These are phyloP conservation scores for Pseudonitzschia multistriata DNA, from an alignment of 108 stramenopile species.

Conservation along the genomic window DNA sequence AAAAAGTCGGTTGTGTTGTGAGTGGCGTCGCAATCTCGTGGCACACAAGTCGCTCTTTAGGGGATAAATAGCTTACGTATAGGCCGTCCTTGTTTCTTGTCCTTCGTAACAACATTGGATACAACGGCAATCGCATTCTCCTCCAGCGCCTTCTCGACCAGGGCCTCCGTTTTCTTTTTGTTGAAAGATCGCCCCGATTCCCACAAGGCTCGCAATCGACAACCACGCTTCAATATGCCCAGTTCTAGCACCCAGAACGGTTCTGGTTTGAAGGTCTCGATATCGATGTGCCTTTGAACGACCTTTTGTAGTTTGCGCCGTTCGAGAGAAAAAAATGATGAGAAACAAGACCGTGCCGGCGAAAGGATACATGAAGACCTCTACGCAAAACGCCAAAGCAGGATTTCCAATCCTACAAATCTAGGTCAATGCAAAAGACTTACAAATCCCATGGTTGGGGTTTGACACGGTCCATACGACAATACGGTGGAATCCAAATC, in stretches of 20 bases:
- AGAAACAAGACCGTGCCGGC: too few relatives aligned
- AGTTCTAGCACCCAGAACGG: constrained; percentile 85
- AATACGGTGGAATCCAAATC: constrained; percentile 87
- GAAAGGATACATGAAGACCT: not conserved
- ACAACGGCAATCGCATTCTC: constrained; percentile 53
- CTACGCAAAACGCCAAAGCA: too few relatives aligned
- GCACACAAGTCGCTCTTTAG: not conserved
- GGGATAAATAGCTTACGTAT: constrained; percentile 24
- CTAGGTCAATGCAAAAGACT: too few relatives aligned
- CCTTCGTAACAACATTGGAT: constrained; percentile 60
- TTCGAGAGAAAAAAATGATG: not conserved
- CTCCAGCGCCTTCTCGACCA: constrained; percentile 51
- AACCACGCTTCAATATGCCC: constrained; percentile 71
- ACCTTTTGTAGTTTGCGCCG: not conserved
- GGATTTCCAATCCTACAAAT: too few relatives aligned
- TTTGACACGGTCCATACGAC: constrained; percentile 97
- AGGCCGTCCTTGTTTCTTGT: constrained; percentile 86
- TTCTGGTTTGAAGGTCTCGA: constrained; percentile 92
- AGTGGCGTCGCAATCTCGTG: not conserved
- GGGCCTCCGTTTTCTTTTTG: constrained; percentile 55
- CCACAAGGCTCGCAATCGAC: constrained; percentile 69
- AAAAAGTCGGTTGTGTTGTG: not conserved
- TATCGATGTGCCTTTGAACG: constrained; percentile 91
- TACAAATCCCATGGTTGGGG: constrained; percentile 95
- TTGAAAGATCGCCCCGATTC: constrained; percentile 73